A percentile compares a stretch with the other conserved stretches of the same genome.
Evolutionary conservation across 2,329 filamentous ascomycete genomes (phyloP).

Genomic region (Aspergillus hortae): DNA sequence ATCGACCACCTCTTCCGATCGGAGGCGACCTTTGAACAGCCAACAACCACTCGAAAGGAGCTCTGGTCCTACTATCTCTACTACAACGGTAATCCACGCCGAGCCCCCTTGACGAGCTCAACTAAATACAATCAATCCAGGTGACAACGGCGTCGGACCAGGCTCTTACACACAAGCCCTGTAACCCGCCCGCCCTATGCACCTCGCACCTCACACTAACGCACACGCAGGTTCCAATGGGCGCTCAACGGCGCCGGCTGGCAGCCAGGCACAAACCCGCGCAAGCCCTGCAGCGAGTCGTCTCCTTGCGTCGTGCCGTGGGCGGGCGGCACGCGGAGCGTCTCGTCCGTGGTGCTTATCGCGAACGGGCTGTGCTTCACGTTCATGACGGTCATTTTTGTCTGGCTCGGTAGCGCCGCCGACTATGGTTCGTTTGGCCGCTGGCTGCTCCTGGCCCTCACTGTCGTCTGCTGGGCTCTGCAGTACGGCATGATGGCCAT

Average conservation of each 20-base stretch:
- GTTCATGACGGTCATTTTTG: slow-evolving; percentile 43
- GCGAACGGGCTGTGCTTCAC: slow-evolving; percentile 43
- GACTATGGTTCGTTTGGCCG: slow-evolving; percentile 43
- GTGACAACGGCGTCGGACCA: slow-evolving; percentile 43
- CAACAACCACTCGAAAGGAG: slow-evolving; percentile 39
- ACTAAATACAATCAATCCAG: slow-evolving; percentile 9
- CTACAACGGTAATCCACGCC: slow-evolving; percentile 32
- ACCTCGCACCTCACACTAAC: not conserved
- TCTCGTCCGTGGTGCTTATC: slow-evolving; percentile 39
- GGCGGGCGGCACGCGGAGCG: slow-evolving; percentile 35
- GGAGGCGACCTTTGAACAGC: slow-evolving; percentile 34
- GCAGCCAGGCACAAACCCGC: slow-evolving; percentile 35
- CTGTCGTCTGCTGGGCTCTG: slow-evolving; percentile 39
- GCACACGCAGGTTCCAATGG: slow-evolving; percentile 35
- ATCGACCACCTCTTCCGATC: slow-evolving; percentile 35
- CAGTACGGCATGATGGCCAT: slow-evolving; percentile 42
- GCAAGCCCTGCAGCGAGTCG: slow-evolving; percentile 26
- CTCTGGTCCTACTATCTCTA: slow-evolving; percentile 45
- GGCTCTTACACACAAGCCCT: slow-evolving; percentile 40
- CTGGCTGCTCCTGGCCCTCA: slow-evolving; percentile 40
- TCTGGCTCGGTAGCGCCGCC: slow-evolving; percentile 40
- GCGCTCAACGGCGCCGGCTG: slow-evolving; percentile 36
- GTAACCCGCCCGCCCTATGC: slow-evolving; percentile 13
- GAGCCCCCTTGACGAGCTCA: not conserved
- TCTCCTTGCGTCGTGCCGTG: slow-evolving; percentile 40